Percentiles rank a stretch among this genome's conserved stretches.
These are phyloP conservation scores for Periconia digitata DNA, from an alignment of 2,329 filamentous ascomycete genomes.

Conservation along the genomic window DNA sequence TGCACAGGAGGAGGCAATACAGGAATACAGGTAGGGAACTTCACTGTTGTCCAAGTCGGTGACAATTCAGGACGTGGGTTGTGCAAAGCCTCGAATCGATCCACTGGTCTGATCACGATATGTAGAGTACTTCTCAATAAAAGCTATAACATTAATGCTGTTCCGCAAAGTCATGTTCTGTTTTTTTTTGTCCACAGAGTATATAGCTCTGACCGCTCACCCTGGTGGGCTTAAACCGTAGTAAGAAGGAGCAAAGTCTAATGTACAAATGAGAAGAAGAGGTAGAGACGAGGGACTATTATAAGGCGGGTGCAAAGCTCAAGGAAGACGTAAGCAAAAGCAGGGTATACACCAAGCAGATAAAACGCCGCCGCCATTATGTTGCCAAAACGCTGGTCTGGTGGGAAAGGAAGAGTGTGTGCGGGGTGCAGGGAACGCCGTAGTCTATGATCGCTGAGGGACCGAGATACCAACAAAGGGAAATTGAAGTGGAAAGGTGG, in stretches of 20 bases:
- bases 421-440: neutral
- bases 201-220: neutral
- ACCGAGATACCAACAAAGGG: neutral
- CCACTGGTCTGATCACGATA: no score
- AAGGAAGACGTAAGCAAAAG: neutral
- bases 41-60: no score
- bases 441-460: neutral
- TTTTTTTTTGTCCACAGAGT: neutral
- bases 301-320: neutral
- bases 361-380: neutral
- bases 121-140: no score
- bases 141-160: no score
- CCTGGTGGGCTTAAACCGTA: neutral
- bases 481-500: neutral
- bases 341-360: neutral
- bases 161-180: no score
- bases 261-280: neutral
- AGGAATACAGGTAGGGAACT: no score
- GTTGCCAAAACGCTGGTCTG: neutral
- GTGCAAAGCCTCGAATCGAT: no score
- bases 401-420: neutral
- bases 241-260: neutral
- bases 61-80: no score
- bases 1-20: no score
- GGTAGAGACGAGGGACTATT: neutral